Conservation (phyloP, 441 rosid species). For the Populus hybrid region DNA sequence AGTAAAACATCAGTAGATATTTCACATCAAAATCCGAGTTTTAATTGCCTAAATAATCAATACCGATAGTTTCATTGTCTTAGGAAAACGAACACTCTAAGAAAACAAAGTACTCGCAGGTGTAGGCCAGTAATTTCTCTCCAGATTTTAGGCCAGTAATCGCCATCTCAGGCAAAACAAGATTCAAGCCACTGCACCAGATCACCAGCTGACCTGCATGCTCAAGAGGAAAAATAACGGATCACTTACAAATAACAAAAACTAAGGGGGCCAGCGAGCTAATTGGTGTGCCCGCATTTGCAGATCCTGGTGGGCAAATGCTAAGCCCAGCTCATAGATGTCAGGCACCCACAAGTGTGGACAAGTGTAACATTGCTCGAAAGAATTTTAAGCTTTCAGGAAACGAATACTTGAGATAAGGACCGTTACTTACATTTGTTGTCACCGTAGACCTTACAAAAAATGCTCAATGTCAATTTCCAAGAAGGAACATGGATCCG, state of each 20-base stretch:
- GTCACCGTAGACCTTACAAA: constrained; percentile 20
- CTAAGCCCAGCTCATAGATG: no score
- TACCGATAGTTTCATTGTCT: no score
- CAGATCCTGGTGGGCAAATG: no score
- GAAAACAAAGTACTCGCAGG: background rate
- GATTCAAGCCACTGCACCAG: background rate
- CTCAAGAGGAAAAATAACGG: background rate
- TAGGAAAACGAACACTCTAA: background rate
- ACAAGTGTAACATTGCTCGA: background rate
- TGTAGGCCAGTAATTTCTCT: no score
- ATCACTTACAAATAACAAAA: no score
- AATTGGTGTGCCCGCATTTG: no score
- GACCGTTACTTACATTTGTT: constrained; percentile 10
- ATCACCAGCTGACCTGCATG: background rate
- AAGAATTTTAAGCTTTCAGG: background rate
- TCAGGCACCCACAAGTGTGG: background rate
- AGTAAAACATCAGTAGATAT: background rate
- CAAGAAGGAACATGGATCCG: constrained; percentile 84
- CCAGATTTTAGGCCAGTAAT: no score
- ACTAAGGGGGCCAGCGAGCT: background rate
- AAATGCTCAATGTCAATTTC: constrained; percentile 68
- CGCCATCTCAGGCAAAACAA: background rate
- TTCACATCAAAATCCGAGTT: background rate
- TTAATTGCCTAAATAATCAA: no score
- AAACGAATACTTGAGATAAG: background rate